Percentiles rank a stretch among this genome's conserved stretches.
Conservation (phyloP, 1,139 yeast species). For the Nakaseomyces glabratus region DNA sequence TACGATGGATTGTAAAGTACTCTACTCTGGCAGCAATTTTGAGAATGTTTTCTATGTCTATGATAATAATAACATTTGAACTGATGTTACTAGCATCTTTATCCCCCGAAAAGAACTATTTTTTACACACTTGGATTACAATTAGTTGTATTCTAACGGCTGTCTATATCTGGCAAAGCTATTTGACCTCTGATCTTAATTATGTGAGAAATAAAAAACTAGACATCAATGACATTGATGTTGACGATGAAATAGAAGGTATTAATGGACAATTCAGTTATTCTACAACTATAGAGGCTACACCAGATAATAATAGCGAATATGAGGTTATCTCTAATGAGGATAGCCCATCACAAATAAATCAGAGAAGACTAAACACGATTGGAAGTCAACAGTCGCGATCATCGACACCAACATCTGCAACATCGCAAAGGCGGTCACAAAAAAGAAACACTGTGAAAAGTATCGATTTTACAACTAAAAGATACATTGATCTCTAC, state of each 20-base stretch:
- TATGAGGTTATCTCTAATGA: not conserved
- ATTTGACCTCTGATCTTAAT: conserved; percentile 77
- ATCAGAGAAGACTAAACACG: not conserved
- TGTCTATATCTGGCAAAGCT: conserved; percentile 80
- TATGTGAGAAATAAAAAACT: conserved; percentile 35
- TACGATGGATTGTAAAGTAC: conserved; percentile 88
- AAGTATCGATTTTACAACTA: conserved; percentile 19
- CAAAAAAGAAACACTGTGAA: conserved; percentile 5
- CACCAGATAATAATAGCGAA: not conserved
- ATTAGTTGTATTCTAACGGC: conserved; percentile 77
- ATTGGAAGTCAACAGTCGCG: not conserved
- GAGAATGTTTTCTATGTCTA: conserved; percentile 73
- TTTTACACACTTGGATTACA: conserved; percentile 83
- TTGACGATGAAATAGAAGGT: not conserved
- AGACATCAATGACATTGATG: conserved; percentile 6
- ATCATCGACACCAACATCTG: conserved; percentile 1
- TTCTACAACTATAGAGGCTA: not conserved
- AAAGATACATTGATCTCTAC: conserved; percentile 65
- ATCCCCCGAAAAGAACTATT: conserved; percentile 47
- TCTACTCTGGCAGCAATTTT: conserved; percentile 82
- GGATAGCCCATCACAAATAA: not conserved
- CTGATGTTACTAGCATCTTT: conserved; percentile 57
- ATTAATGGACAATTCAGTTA: not conserved
- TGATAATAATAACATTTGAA: conserved; percentile 61
- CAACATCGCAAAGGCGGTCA: conserved; percentile 1